Conservation (phyloP, 768 basidiomycete species). For the Leccinum imitatum region DNA sequence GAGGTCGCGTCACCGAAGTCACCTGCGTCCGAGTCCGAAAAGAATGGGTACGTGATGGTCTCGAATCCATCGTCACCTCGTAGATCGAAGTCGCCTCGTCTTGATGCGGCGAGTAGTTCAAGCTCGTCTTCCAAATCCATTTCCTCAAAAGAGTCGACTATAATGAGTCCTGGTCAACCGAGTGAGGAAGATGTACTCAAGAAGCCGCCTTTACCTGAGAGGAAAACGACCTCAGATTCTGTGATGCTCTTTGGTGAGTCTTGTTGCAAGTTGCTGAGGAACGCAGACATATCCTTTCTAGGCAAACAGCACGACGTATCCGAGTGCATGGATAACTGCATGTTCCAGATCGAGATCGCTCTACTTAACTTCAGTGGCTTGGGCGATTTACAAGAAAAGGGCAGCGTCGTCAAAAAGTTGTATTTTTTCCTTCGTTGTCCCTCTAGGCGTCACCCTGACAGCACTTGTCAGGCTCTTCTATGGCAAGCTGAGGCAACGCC, state of each 20-base stretch:
- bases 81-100: slow-evolving; percentile 37
- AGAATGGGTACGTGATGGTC: slow-evolving; percentile 44
- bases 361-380: slow-evolving; percentile 65
- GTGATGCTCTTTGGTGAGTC: slow-evolving; percentile 87
- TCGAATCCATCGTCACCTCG: slow-evolving; percentile 37
- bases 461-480: slow-evolving; percentile 70
- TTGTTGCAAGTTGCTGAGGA: not conserved
- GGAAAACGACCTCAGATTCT: slow-evolving; percentile 61
- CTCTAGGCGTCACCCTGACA: slow-evolving; percentile 2
- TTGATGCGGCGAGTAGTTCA: slow-evolving; percentile 30
- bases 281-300: slow-evolving; percentile 28
- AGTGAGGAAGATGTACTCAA: slow-evolving; percentile 34
- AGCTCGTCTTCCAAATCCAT: slow-evolving; percentile 27
- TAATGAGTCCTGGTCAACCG: slow-evolving; percentile 25
- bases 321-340: slow-evolving; percentile 99
- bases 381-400: slow-evolving; percentile 48
- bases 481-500: slow-evolving; percentile 75
- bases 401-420: slow-evolving; percentile 85
- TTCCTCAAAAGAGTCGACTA: slow-evolving; percentile 32
- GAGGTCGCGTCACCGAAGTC: slow-evolving; percentile 31
- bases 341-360: slow-evolving; percentile 97
- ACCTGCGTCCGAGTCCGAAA: slow-evolving; percentile 35
- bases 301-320: slow-evolving; percentile 98
- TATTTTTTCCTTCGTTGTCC: not conserved
- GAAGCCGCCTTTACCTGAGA: slow-evolving; percentile 57